Evolutionary conservation across 2,329 filamentous ascomycete genomes (phyloP), one percentile per base, ranked within the genome.

Genomic region (Hypoxylon sp.): DNA sequence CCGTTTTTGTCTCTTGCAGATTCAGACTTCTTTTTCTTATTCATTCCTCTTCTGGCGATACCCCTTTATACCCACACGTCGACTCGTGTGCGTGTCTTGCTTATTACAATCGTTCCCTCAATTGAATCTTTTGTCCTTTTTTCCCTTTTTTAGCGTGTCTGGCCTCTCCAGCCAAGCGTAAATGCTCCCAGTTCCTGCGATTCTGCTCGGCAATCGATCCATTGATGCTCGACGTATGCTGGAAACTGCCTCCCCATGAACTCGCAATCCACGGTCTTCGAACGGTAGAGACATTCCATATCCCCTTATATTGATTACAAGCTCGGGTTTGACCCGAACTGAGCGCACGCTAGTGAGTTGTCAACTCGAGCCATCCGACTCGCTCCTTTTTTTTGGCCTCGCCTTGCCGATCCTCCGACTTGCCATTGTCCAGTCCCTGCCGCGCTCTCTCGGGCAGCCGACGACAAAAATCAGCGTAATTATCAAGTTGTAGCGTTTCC

Each of bases 41-140:
- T 63, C 51, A 56, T 50, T 60, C 47, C 63, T 56, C 53, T 69
- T 68, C 67, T 71, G 64, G 67, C 65, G 71, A 74, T 74, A 73
- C 70, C 70, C 69, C 70, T 74, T 74, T 73, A 72, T 70, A 73
- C 65, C 71, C 70, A 66, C 70, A 69, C 71, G 71, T 71, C 69
- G 70, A 71, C 68, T 71, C 68, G 71, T 71, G 69, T 73, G 70
- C 71, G 60, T 63, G 62, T 70, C 62, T 68, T 72, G 66, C 70
- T 73, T 75, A 71, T 72, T 72, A 68, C 65, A 70, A 69, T 71
- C 72, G 62, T 72, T 69, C 45, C 60, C 61, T 69, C 54, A 62
- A 65, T 68, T 65, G 58, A 66, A 68, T 68, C 66, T 66, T 62
- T 65, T 65, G 66, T 67, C 48, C 30, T 63, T 64, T 64, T 67